phyloP scores from a whole-genome alignment of 78 protist genomes.

The Dictyostelium brefeldianum region DNA sequence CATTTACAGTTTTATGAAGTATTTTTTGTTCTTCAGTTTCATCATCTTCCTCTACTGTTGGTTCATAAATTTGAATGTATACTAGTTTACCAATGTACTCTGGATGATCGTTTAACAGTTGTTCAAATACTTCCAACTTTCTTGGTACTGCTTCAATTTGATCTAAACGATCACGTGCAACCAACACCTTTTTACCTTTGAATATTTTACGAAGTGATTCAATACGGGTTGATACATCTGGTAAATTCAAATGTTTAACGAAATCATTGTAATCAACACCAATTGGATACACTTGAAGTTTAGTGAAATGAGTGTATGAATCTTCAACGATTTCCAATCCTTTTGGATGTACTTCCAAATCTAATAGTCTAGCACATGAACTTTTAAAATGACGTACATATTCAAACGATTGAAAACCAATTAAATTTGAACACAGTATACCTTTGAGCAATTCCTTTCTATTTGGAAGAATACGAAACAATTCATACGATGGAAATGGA shows the following conservation, averaged over 20 bases:
- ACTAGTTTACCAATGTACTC: conserved; percentile 45
- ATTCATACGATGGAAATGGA: conserved; percentile 94
- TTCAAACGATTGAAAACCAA: conserved; percentile 91
- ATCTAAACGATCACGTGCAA: conserved; percentile 92
- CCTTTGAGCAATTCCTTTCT: conserved; percentile 86
- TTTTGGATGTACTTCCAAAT: conserved; percentile 52
- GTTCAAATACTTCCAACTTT: conserved; percentile 88
- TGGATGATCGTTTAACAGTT: conserved; percentile 69
- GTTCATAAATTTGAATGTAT: conserved; percentile 85
- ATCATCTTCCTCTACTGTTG: conserved; percentile 72
- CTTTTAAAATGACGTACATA: conserved; percentile 51
- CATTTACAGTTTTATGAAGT: conserved; percentile 61
- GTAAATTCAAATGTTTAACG: background rate
- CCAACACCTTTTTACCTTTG: conserved; percentile 68
- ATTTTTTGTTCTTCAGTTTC: conserved; percentile 83
- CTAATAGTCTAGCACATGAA: conserved; percentile 60
- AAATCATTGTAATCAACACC: conserved; percentile 50
- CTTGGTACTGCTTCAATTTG: conserved; percentile 92
- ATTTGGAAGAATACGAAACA: conserved; percentile 91
- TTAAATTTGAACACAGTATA: conserved; percentile 84
- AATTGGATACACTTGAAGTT: conserved; percentile 54
- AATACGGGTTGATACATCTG: background rate
- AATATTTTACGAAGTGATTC: conserved; percentile 29
- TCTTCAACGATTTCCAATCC: conserved; percentile 37
- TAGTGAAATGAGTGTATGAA: conserved; percentile 9